Evolutionary conservation across 768 basidiomycete species (phyloP).

Genomic region (Lyophyllum atratum): DNA sequence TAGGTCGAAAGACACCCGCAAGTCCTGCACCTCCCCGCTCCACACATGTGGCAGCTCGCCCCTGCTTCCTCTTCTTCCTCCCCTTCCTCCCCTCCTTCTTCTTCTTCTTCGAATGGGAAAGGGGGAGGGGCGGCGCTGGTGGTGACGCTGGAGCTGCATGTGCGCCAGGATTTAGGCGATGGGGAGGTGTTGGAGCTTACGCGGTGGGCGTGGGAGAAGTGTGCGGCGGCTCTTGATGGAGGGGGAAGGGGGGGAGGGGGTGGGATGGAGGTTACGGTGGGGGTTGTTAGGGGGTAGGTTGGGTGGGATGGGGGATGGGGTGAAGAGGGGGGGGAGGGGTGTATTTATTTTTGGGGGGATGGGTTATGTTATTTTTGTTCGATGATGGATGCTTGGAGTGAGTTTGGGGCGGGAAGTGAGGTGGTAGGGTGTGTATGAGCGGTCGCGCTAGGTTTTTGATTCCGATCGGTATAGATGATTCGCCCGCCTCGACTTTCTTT

Average conservation of each 20-base stretch:
- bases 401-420: no score
- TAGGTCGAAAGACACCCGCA: conserved; percentile 85
- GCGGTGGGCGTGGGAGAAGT: conserved; percentile 74
- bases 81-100: no score
- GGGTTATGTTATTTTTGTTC: no score
- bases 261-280: conserved; percentile 69
- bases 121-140: conserved; percentile 45
- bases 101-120: neutral
- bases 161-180: conserved; percentile 65
- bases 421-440: no score
- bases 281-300: conserved; percentile 59
- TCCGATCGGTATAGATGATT: no score
- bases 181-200: conserved; percentile 73
- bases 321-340: no score
- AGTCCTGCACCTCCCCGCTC: conserved; percentile 80
- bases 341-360: no score
- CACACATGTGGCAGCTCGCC: conserved; percentile 85
- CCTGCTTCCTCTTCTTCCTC: no score
- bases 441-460: no score
- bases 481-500: no score
- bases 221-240: conserved; percentile 53
- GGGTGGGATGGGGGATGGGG: no score
- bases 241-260: conserved; percentile 38
- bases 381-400: no score
- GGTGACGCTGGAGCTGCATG: conserved; percentile 80